Evolutionary conservation across 306 rosid species (phyloP).

Genomic region (Amphicarpaea edgeworthii): DNA sequence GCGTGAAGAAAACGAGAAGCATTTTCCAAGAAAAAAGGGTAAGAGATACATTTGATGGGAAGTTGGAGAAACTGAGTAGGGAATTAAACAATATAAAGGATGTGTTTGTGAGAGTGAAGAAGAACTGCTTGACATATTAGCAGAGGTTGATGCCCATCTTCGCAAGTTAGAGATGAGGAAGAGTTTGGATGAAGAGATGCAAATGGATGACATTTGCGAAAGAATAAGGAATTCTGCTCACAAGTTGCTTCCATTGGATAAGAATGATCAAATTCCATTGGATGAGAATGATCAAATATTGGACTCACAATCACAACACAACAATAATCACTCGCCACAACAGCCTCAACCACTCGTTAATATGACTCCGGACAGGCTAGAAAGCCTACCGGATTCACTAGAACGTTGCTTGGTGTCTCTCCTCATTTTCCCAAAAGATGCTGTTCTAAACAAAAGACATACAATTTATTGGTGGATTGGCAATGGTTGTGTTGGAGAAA

Average conservation of each 20-base stretch:
- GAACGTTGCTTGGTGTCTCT: constrained; percentile 3
- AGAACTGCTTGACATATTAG: neutral
- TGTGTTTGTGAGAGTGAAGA: neutral
- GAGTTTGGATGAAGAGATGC: neutral
- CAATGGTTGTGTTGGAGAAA: neutral
- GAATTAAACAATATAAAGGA: no score
- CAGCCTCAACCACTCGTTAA: no score
- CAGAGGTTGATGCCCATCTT: neutral
- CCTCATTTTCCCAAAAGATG: constrained; percentile 47
- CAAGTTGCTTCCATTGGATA: neutral
- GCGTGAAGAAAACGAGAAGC: neutral
- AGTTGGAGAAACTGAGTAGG: neutral
- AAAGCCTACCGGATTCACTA: no score
- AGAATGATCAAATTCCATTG: no score
- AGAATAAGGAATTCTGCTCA: neutral
- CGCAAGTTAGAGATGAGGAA: neutral
- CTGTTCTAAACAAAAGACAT: constrained; percentile 46
- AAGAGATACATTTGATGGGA: neutral
- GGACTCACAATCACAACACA: neutral
- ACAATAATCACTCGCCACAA: neutral
- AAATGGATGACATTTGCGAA: neutral
- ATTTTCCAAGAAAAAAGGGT: no score
- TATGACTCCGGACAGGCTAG: no score
- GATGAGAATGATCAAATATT: neutral
- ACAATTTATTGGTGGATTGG: constrained; percentile 63